A percentile compares a stretch with the other conserved stretches of the same genome.
Conservation (phyloP, 140 eudicot genomes). For the Erigeron philadelphicus region DNA sequence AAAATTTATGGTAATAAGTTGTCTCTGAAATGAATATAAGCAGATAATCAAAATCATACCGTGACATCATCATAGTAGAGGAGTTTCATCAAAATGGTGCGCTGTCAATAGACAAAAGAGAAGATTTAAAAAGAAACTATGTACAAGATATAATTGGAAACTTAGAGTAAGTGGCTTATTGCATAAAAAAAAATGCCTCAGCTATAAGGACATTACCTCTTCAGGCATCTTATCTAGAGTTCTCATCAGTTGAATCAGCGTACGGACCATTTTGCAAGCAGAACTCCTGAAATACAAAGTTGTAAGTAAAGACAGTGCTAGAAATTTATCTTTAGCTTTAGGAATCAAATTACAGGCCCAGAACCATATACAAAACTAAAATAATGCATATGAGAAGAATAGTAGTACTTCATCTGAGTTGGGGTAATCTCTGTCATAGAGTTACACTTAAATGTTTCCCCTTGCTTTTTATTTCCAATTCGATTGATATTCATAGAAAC, state of each 20-base stretch:
- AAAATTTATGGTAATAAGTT: constrained; percentile 1
- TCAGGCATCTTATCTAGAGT: constrained; percentile 99
- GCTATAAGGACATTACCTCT: constrained; percentile 50
- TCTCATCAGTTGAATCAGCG: constrained; percentile 86
- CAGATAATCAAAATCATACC: constrained; percentile 45
- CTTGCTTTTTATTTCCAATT: constrained; percentile 68
- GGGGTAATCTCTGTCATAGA: constrained; percentile 77
- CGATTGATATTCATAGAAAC: constrained; percentile 90
- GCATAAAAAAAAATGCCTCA: constrained; percentile 1
- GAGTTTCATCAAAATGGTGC: constrained; percentile 94
- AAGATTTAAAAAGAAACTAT: background rate
- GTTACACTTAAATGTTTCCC: constrained; percentile 71
- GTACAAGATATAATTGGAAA: background rate
- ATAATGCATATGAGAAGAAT: constrained; percentile 17
- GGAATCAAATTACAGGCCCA: background rate
- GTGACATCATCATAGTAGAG: constrained; percentile 89
- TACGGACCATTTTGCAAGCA: constrained; percentile 94
- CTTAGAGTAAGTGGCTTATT: constrained; percentile 13
- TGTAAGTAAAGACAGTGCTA: constrained; percentile 2
- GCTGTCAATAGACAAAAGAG: constrained; percentile 45
- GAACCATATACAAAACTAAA: constrained; percentile 17
- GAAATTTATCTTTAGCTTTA: background rate
- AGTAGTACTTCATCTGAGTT: constrained; percentile 74
- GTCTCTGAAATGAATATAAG: constrained; percentile 2
- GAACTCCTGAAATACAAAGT: constrained; percentile 58